Evolutionary conservation across 495 filamentous ascomycete genomes (phyloP).

Genomic region (Penicillium riverlandense): DNA sequence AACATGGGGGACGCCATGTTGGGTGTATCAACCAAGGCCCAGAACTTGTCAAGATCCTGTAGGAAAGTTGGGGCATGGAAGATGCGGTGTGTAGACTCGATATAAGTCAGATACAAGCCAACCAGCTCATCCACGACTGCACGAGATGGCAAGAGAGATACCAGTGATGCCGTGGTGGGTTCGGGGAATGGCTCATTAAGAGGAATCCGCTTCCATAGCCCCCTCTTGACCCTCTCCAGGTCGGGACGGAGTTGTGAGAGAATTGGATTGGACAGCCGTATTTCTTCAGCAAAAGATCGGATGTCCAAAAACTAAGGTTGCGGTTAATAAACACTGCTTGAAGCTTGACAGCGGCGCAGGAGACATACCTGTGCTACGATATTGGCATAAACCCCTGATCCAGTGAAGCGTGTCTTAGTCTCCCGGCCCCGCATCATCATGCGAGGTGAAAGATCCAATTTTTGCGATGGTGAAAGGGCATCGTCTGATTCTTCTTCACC

Average conservation of each 20-base stretch:
- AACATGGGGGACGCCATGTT: slow-evolving; percentile 34
- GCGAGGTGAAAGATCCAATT: slow-evolving; percentile 30
- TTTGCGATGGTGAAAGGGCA: slow-evolving; percentile 25
- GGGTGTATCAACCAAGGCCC: slow-evolving; percentile 26
- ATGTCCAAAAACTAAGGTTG: slow-evolving; percentile 35
- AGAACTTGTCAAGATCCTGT: slow-evolving; percentile 45
- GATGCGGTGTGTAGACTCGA: slow-evolving; percentile 51
- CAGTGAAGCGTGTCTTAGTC: slow-evolving; percentile 36
- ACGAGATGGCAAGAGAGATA: slow-evolving; percentile 31
- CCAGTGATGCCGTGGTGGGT: slow-evolving; percentile 22
- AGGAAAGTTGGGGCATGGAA: slow-evolving; percentile 53
- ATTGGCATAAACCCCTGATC: slow-evolving; percentile 37
- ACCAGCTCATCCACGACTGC: slow-evolving; percentile 45
- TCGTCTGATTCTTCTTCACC: slow-evolving; percentile 12
- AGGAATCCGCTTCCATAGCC: slow-evolving; percentile 28
- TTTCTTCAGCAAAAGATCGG: slow-evolving; percentile 34
- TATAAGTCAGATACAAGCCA: slow-evolving; percentile 43
- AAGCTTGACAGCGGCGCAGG: neutral
- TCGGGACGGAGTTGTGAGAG: slow-evolving; percentile 30
- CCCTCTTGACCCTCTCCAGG: slow-evolving; percentile 25
- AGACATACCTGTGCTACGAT: slow-evolving; percentile 32
- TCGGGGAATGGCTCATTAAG: slow-evolving; percentile 26
- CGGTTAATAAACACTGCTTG: neutral
- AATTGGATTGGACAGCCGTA: slow-evolving; percentile 30
- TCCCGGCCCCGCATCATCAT: slow-evolving; percentile 39